Evolutionary conservation across 2,329 filamentous ascomycete genomes (phyloP).

Genomic region (Phaeosphaeriaceae sp.): DNA sequence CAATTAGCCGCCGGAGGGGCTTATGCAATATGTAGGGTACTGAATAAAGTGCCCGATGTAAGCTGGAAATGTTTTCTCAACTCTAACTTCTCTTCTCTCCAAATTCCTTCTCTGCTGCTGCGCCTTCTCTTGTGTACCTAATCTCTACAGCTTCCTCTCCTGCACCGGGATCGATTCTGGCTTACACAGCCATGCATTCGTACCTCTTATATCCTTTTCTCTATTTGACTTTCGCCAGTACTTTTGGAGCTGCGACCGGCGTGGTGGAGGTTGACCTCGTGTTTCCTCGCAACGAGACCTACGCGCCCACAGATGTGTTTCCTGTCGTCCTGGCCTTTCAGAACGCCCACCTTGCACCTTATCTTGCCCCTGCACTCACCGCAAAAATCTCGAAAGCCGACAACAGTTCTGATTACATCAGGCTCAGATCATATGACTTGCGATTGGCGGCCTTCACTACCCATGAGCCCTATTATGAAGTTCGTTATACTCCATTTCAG

Average conservation of each 20-base stretch:
- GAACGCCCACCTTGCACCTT: conserved; percentile 1
- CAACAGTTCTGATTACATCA: not conserved
- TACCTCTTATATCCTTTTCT: not conserved
- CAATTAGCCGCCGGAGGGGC: too few relatives aligned
- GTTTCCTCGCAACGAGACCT: conserved; percentile 8
- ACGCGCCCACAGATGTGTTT: not conserved
- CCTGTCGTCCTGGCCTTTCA: conserved; percentile 6
- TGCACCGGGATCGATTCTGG: not conserved
- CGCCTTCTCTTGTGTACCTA: not conserved
- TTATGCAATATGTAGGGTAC: too few relatives aligned
- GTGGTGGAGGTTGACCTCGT: conserved; percentile 3
- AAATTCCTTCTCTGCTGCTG: too few relatives aligned
- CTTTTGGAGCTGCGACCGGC: not conserved
- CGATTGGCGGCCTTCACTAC: not conserved
- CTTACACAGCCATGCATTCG: not conserved
- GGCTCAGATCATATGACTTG: not conserved
- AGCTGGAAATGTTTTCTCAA: too few relatives aligned
- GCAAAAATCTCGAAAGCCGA: not conserved
- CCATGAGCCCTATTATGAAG: not conserved
- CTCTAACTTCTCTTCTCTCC: too few relatives aligned
- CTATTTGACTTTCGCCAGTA: not conserved
- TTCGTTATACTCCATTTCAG: not conserved
- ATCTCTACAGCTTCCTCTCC: not conserved
- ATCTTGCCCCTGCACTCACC: not conserved
- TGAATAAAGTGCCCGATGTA: too few relatives aligned